Evolutionary conservation across 2,329 filamentous ascomycete species (phyloP).

Genomic region (Metarhizium brunneum): DNA sequence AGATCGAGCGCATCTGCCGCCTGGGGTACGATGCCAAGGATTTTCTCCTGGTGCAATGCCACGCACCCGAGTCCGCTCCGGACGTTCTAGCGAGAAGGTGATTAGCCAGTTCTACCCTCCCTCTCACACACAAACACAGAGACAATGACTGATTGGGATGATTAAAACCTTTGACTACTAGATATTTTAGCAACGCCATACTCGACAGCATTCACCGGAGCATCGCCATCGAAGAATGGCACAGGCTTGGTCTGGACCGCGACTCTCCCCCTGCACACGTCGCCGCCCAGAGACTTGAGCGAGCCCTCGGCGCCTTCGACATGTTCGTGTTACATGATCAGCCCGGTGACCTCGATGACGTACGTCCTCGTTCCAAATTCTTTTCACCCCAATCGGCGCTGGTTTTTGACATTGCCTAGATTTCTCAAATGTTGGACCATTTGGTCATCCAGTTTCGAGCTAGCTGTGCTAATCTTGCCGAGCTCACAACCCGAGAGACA

Average conservation of each 20-base stretch:
- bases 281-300: conserved; percentile 51
- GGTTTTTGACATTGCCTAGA: conserved; percentile 30
- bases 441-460: conserved; percentile 48
- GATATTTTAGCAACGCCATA: conserved; percentile 66
- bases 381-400: not conserved
- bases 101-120: conserved; percentile 5
- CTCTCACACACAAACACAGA: not conserved
- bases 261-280: conserved; percentile 10
- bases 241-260: conserved; percentile 22
- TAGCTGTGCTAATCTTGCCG: conserved; percentile 42
- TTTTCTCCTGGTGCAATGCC: conserved; percentile 59
- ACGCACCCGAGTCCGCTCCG: conserved; percentile 46
- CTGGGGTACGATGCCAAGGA: conserved; percentile 87
- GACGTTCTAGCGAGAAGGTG: conserved; percentile 70
- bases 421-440: conserved; percentile 53
- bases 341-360: conserved; percentile 65
- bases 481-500: conserved; percentile 53
- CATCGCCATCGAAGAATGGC: conserved; percentile 72
- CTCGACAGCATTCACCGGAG: conserved; percentile 74
- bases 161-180: conserved; percentile 20
- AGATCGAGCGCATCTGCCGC: conserved; percentile 60
- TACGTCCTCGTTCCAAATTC: conserved; percentile 23
- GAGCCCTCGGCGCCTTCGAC: conserved; percentile 74
- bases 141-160: not conserved
- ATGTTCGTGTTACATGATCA: conserved; percentile 74